Evolutionary conservation across 2,329 filamentous ascomycete genomes (phyloP).

Genomic region (Basipetospora chlamydospora): DNA sequence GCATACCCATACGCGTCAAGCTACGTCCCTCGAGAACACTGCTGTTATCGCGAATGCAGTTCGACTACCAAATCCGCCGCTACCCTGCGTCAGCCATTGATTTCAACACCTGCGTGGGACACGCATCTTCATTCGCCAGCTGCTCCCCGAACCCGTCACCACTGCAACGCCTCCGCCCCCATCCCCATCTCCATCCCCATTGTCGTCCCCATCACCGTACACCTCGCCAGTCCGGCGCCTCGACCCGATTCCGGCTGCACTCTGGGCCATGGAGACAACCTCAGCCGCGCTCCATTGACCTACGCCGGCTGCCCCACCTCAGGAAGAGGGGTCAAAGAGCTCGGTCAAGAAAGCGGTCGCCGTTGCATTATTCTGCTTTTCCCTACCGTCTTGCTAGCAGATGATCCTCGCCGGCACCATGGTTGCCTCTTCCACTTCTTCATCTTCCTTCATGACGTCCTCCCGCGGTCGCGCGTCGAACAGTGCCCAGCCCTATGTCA

Average conservation of each 20-base stretch:
- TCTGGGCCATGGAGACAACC: slow-evolving; percentile 1
- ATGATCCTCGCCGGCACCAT: slow-evolving; percentile 16
- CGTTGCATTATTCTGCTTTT: no score
- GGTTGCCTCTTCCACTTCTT: slow-evolving; percentile 27
- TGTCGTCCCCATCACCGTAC: neutral
- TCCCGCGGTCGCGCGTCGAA: slow-evolving; percentile 26
- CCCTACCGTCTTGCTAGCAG: no score
- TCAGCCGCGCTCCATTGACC: neutral
- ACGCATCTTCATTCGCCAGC: neutral
- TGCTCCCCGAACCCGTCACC: no score
- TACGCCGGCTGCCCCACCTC: neutral
- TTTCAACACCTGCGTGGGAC: neutral
- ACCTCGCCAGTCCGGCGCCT: neutral
- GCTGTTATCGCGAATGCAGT: slow-evolving; percentile 1
- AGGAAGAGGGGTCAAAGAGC: neutral
- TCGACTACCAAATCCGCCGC: neutral
- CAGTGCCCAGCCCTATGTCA: slow-evolving; percentile 23
- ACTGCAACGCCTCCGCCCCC: no score
- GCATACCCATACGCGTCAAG: no score
- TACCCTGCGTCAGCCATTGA: neutral
- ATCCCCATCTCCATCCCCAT: neutral
- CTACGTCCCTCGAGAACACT: no score
- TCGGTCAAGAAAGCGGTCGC: no score
- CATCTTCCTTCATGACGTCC: slow-evolving; percentile 33
- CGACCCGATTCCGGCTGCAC: neutral